Evolutionary conservation across 1,139 yeast genomes (phyloP).

Genomic region (Wickerhamiella infanticola): DNA sequence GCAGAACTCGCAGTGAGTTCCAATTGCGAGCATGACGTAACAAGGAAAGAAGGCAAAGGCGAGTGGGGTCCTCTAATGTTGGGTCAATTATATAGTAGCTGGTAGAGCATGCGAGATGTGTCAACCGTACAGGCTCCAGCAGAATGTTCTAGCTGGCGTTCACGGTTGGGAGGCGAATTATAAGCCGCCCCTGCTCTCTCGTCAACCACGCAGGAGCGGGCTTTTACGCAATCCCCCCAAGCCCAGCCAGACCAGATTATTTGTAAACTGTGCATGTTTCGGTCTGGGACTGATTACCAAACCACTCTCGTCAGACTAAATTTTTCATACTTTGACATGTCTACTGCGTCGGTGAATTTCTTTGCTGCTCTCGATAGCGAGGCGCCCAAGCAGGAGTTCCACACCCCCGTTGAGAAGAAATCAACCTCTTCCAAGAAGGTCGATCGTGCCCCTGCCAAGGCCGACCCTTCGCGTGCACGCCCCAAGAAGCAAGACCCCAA

Average conservation of each 20-base stretch:
- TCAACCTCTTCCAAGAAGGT: slow-evolving; percentile 76
- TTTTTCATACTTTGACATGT: slow-evolving; percentile 6
- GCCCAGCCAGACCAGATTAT: neutral
- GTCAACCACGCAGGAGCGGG: no score
- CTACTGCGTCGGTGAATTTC: slow-evolving; percentile 13
- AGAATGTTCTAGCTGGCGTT: no score
- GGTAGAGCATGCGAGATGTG: no score
- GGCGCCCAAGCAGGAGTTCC: slow-evolving; percentile 9
- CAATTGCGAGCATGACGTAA: slow-evolving; percentile 21
- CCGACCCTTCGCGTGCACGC: slow-evolving; percentile 40
- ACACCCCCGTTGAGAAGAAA: slow-evolving; percentile 48
- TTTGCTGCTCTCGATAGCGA: slow-evolving; percentile 15
- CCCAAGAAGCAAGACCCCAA: slow-evolving; percentile 34
- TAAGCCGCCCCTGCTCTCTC: no score
- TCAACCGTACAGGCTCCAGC: no score
- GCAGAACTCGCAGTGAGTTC: slow-evolving; percentile 38
- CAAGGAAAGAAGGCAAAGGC: no score
- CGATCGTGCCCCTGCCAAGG: slow-evolving; percentile 72
- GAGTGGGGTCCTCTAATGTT: no score
- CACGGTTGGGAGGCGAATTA: no score
- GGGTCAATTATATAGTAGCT: no score
- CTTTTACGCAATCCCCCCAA: no score
- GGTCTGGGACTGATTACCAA: neutral
- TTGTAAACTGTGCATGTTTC: neutral
- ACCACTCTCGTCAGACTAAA: slow-evolving; percentile 1